Evolutionary conservation across 75 land plant species (phyloP), one percentile per base, ranked within the genome.

Genomic region (Picea sitchensis): DNA sequence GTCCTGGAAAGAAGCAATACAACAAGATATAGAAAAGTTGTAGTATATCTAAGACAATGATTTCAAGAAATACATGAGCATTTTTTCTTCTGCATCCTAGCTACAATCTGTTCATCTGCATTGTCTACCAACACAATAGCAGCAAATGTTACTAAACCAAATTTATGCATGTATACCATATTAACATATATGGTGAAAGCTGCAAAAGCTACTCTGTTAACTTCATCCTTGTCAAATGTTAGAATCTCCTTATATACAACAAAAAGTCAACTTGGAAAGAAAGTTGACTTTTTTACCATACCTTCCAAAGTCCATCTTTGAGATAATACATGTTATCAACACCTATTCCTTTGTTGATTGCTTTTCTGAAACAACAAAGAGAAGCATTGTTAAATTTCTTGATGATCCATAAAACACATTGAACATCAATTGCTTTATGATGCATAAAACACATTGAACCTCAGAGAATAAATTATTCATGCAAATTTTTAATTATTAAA

Each of bases 271-370:
- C 17, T 38, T 69, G 73, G 47, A 18, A 36, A 32, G 4, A 41
- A 65, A 31, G 47, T 18, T 2, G 38, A 20, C 18, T 69, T 34
- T 20, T 17, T 69, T n/a, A 65, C 0, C 47, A 69, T 88, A 95
- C 99, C 99, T 96, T 96, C 99, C 99, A 96, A n/a, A 96, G 92
- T 23, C 99, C 99, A 85, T 96, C 99, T 79, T 96, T 96, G 59
- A 96, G 95, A 82, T 96, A 96, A 77, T 96, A 98, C 99, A 96
- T 92, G 80, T 91, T 96, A 82, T 96, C 99, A 73, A 96, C 92
- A 32, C 95, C 99, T 75, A 96, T 96, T n/a, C 99, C 99, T 77
- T 96, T 96, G 88, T 96, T 96, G 80, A 91, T 86, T 62, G 85
- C 77, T 77, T 83, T 88, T 85, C 99, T 96, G 93, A 84, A 84